Conservation (phyloP, 2,329 filamentous ascomycete species). For the Aspergillaceae sp. region DNA sequence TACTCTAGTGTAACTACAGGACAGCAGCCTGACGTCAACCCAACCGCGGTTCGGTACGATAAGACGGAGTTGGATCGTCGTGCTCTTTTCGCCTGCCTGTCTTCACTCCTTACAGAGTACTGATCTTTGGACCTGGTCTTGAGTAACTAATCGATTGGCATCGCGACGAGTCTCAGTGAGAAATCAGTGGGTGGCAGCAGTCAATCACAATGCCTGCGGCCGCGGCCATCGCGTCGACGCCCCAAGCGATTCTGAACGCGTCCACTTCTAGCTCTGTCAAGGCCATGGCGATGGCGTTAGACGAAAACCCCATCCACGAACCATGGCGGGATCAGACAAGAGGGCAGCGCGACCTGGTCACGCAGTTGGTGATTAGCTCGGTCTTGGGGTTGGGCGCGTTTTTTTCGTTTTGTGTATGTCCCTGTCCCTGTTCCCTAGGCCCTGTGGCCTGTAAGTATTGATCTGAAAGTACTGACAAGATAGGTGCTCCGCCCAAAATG, state of each 20-base stretch:
- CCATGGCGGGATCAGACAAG: conserved; percentile 24
- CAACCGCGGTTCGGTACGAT: no score
- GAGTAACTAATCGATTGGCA: conserved; percentile 1
- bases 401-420: conserved; percentile 38
- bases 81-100: no score
- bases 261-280: no score
- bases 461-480: background rate
- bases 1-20: no score
- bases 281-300: no score
- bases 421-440: conserved; percentile 3
- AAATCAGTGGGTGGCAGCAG: no score
- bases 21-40: no score
- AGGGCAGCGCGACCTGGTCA: conserved; percentile 33
- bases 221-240: conserved; percentile 13
- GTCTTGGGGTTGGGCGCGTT: conserved; percentile 37
- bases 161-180: conserved; percentile 9
- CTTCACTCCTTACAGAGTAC: no score
- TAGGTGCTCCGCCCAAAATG: conserved; percentile 83
- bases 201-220: conserved; percentile 3
- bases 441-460: no score
- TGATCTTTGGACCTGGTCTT: no score
- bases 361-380: conserved; percentile 38
- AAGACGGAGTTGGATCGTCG: no score
- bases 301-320: conserved; percentile 2
- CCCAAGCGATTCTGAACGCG: no score